A percentile compares a stretch with the other conserved stretches of the same genome.
phyloP scores from a whole-genome alignment of 345 rosid species.

The Turritis glabra region DNA sequence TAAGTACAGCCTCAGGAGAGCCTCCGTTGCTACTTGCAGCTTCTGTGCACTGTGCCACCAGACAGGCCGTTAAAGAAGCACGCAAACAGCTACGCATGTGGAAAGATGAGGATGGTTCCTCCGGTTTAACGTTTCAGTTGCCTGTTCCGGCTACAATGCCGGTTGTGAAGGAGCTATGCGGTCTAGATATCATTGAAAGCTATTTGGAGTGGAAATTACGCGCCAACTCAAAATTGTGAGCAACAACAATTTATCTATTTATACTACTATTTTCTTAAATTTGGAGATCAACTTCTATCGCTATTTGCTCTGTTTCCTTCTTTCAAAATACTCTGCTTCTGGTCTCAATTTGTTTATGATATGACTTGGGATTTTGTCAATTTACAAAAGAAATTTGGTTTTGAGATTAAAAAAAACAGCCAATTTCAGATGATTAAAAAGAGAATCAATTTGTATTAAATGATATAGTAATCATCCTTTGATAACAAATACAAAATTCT shows the following conservation, averaged over 20 bases:
- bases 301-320: not conserved
- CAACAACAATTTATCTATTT: not conserved
- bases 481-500: conserved; percentile 15
- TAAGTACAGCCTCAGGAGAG: conserved; percentile 85
- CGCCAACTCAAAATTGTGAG: not conserved
- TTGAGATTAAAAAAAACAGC: not conserved
- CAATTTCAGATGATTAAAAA: not conserved
- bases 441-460: not conserved
- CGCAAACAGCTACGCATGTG: conserved; percentile 58
- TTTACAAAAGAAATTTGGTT: not conserved
- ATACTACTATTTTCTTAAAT: not conserved
- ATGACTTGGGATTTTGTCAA: not conserved
- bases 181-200: conserved; percentile 64
- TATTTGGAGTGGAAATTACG: conserved; percentile 50
- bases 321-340: not conserved
- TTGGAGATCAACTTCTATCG: not conserved
- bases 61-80: conserved; percentile 80
- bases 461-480: not conserved
- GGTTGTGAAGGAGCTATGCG: conserved; percentile 70
- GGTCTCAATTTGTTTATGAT: not conserved
- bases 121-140: conserved; percentile 46
- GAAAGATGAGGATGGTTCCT: conserved; percentile 29
- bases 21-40: conserved; percentile 85
- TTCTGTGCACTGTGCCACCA: conserved; percentile 80
- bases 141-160: conserved; percentile 88